Evolutionary conservation across 352 stramenopile genomes (phyloP).

Genomic region (Phytopythium delawarense): DNA sequence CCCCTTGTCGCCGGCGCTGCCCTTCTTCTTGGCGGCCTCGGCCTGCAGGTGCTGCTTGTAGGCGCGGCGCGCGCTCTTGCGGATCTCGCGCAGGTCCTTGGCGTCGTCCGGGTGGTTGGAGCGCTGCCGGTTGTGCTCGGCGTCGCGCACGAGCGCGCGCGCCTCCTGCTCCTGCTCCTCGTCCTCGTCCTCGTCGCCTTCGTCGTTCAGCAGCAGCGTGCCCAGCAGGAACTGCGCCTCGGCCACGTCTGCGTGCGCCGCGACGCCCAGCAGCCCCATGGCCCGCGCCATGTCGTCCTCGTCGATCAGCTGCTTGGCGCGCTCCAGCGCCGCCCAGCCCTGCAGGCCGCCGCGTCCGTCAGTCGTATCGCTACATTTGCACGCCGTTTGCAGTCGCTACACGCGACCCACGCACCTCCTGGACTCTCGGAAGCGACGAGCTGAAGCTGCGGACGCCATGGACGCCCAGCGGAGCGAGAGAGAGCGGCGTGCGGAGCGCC

Average conservation of each 20-base stretch:
- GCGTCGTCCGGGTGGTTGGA: constrained; percentile 38
- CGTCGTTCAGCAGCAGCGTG: constrained; percentile 50
- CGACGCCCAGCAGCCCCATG: constrained; percentile 59
- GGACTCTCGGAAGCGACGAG: constrained; percentile 21
- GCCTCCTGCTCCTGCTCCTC: constrained; percentile 15
- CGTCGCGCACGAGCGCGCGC: constrained; percentile 58
- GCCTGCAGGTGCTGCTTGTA: constrained; percentile 74
- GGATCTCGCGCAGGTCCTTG: constrained; percentile 69
- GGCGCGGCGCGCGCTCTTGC: constrained; percentile 63
- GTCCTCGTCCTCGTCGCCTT: constrained; percentile 36
- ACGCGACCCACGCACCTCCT: constrained; percentile 23
- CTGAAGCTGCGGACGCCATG: constrained; percentile 4
- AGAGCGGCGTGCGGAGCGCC: not conserved
- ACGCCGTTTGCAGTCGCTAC: not conserved
- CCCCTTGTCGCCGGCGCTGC: constrained; percentile 9
- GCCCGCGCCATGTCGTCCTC: constrained; percentile 42
- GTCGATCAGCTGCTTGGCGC: constrained; percentile 58
- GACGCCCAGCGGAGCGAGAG: not conserved
- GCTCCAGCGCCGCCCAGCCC: constrained; percentile 45
- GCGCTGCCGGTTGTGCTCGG: constrained; percentile 61
- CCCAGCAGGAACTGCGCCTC: constrained; percentile 79
- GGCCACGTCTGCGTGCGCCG: constrained; percentile 52
- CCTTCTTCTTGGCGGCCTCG: constrained; percentile 34
- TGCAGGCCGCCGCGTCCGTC: constrained; percentile 12
- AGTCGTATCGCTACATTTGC: not conserved